Base-by-base conservation (phyloP, 2,329 filamentous ascomycete genomes). In the Nectriaceae sp. region DNA sequence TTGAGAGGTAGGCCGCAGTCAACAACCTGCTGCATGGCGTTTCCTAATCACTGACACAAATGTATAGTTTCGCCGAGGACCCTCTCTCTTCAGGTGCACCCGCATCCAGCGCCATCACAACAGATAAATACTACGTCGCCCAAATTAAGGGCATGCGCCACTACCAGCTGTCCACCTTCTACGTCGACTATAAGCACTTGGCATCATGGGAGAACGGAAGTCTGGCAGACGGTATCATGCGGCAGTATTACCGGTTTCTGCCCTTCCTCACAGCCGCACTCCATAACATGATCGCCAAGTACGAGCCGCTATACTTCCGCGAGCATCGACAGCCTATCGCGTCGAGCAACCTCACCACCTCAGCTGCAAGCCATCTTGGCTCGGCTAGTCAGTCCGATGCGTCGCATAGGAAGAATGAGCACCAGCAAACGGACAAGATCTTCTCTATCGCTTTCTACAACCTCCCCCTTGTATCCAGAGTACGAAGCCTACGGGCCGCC, bases 371-470 rank as follows among this genome's bases (percentile, higher is more conserved):
- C 62, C 82, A 83, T 49, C 73, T 79, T 29, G 83, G 83, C 46
- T 82, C 82, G 6, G 78, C 75, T 29, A 85, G 76, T 61, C 82
- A 86, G 62, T 79, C 81, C 15, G 87, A 89, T 15, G 79, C 85
- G 36, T 82, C 84, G 38, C 83, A 85, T 61, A 88, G 90, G 71
- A 95, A 89, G 22, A 84, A 87, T 46, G 91, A 96, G 69, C 90
- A 96, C 68, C 92, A 97, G 70, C 92, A 97, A 73, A 97, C 94
- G 0, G 94, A 99, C 73, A 97, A 96, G 75, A 78, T 99, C 31
- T 97, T 99, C 69, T 84, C 90, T 4, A 78, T 97, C 44, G 92
- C 92, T 24, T 95, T 97, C 63, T 96, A 96, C 75, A 96, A 97
- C 65, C 75, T 97, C 21, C 90, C 92, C 1, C 79, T 96, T 2